phyloP scores from a whole-genome alignment of 2,329 filamentous ascomycete genomes.

The Sordariomycetes sp. region DNA sequence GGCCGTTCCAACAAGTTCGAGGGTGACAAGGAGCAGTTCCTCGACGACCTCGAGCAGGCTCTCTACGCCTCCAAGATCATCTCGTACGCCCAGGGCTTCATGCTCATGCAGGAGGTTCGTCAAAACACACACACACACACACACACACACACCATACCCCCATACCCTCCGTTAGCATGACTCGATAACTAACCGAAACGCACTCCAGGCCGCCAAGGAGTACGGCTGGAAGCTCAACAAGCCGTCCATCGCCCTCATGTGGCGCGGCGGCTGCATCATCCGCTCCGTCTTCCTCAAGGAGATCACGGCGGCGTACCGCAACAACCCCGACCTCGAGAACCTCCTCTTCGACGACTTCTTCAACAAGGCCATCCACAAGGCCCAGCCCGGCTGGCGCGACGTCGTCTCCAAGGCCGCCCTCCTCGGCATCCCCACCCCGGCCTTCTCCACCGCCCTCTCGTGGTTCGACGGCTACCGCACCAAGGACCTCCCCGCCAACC shows the following conservation, averaged over 20 bases:
- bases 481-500: slow-evolving; percentile 92
- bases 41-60: slow-evolving; percentile 95
- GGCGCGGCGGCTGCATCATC: slow-evolving; percentile 99
- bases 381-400: slow-evolving; percentile 84
- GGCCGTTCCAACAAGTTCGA: slow-evolving; percentile 67
- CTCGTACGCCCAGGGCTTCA: slow-evolving; percentile 98
- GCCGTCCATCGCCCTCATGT: slow-evolving; percentile 99
- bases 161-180: too few species aligned
- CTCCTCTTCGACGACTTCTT: slow-evolving; percentile 98
- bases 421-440: slow-evolving; percentile 89
- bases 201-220: slow-evolving; percentile 70
- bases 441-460: slow-evolving; percentile 91
- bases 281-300: slow-evolving; percentile 99
- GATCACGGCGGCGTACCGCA: slow-evolving; percentile 94
- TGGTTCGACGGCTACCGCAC: slow-evolving; percentile 99
- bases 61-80: slow-evolving; percentile 99
- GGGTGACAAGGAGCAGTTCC: slow-evolving; percentile 85
- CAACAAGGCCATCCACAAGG: slow-evolving; percentile 97
- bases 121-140: background rate
- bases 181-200: background rate
- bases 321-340: slow-evolving; percentile 91
- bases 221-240: slow-evolving; percentile 99
- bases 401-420: slow-evolving; percentile 84
- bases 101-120: slow-evolving; percentile 95
- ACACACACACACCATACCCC: too few species aligned